Evolutionary conservation across 495 filamentous ascomycete species (phyloP).

Genomic region (Astrothelium macrocarpum): DNA sequence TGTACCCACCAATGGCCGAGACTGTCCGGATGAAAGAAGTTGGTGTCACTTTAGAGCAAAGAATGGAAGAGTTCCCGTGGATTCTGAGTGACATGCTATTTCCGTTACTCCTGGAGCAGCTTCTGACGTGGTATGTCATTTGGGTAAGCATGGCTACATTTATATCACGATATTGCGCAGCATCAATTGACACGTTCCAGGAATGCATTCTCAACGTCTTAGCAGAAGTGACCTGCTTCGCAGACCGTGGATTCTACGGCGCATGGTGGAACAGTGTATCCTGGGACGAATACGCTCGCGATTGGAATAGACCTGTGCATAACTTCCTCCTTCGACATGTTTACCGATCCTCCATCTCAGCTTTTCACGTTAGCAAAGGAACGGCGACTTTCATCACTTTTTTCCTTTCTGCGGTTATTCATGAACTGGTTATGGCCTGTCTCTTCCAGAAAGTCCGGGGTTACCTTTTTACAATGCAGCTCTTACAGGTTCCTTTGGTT

Average conservation of each 20-base stretch:
- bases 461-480: conserved; percentile 59
- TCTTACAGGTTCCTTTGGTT: conserved; percentile 61
- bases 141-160: conserved; percentile 35
- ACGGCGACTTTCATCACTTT: conserved; percentile 69
- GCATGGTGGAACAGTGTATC: conserved; percentile 52
- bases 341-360: conserved; percentile 62
- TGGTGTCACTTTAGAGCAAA: conserved; percentile 46
- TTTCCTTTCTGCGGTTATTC: conserved; percentile 56
- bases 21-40: conserved; percentile 54
- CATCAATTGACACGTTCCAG: neutral
- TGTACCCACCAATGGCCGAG: conserved; percentile 58
- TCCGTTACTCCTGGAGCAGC: conserved; percentile 66
- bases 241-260: conserved; percentile 69
- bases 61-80: conserved; percentile 58
- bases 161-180: neutral
- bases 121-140: conserved; percentile 63
- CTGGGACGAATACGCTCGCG: conserved; percentile 62
- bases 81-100: conserved; percentile 61
- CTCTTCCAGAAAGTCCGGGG: conserved; percentile 69
- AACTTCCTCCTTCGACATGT: conserved; percentile 65
- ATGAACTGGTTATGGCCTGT: conserved; percentile 68
- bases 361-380: conserved; percentile 54
- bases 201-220: conserved; percentile 68
- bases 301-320: conserved; percentile 67
- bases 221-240: conserved; percentile 62